Percentiles rank a stretch among this genome's conserved stretches.
phyloP scores from a whole-genome alignment of 108 stramenopile species.

The Skeletonema menzelii region DNA sequence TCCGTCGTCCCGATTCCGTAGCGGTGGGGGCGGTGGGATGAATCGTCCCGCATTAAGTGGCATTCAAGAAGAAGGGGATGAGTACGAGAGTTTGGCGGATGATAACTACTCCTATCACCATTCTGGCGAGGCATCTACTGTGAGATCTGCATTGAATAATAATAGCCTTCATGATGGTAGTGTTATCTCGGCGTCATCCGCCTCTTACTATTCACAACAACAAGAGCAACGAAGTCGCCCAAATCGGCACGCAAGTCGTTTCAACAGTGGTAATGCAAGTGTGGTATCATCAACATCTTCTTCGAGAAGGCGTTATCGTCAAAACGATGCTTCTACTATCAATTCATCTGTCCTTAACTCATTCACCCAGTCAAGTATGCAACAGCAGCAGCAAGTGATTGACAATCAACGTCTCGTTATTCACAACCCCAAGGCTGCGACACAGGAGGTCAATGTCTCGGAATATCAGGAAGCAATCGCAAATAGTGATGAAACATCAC shows the following conservation, averaged over 20 bases:
- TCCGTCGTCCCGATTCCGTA: neutral
- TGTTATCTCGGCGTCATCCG: neutral
- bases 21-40: neutral
- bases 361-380: neutral
- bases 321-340: neutral
- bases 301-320: neutral
- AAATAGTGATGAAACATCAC: neutral
- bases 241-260: neutral
- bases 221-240: neutral
- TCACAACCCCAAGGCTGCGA: slow-evolving; percentile 11
- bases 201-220: neutral
- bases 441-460: slow-evolving; percentile 5
- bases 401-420: slow-evolving; percentile 2
- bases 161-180: neutral
- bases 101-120: neutral
- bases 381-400: neutral
- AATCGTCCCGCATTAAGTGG: neutral
- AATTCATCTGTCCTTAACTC: neutral
- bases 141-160: neutral
- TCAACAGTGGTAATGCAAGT: neutral
- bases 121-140: neutral
- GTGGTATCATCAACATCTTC: neutral
- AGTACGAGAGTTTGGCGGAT: neutral
- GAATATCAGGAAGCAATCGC: slow-evolving; percentile 1
- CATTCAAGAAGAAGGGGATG: neutral